Evolutionary conservation across 805 yeast species (phyloP).

Genomic region (Limtongia smithiae): DNA sequence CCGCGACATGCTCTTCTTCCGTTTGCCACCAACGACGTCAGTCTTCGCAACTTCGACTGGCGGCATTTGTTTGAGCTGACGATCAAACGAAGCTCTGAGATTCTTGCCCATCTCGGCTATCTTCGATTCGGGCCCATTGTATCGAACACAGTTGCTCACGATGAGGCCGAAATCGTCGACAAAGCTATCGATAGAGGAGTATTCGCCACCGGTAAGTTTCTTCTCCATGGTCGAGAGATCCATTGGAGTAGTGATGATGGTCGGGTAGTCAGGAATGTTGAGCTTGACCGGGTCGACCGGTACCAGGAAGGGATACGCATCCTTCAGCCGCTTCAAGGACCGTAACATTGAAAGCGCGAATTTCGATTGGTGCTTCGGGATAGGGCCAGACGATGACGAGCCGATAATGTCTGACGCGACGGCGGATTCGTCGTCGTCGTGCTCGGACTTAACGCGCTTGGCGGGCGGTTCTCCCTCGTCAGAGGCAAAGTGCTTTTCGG

Average conservation of each 20-base stretch:
- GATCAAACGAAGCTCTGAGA: conserved; percentile 87
- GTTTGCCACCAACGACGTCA: conserved; percentile 20
- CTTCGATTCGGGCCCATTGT: conserved; percentile 79
- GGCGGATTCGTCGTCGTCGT: not conserved
- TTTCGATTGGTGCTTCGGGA: conserved; percentile 68
- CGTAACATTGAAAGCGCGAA: conserved; percentile 75
- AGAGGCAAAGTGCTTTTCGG: not conserved
- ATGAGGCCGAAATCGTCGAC: conserved; percentile 67
- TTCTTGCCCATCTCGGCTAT: conserved; percentile 90
- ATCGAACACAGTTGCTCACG: conserved; percentile 75
- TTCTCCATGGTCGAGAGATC: conserved; percentile 87
- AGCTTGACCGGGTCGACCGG: conserved; percentile 90
- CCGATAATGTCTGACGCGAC: no score
- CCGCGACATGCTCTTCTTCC: conserved; percentile 31
- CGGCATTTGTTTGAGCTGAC: conserved; percentile 90
- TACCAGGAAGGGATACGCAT: conserved; percentile 80
- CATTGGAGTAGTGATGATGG: conserved; percentile 83
- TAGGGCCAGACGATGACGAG: not conserved
- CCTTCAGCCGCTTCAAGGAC: conserved; percentile 84
- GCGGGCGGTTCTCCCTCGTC: conserved; percentile 21
- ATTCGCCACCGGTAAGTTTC: conserved; percentile 66
- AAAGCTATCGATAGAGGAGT: conserved; percentile 64
- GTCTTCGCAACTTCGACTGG: conserved; percentile 40
- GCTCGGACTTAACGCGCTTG: conserved; percentile 20
- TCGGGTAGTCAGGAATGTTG: conserved; percentile 87